Evolutionary conservation across 2,329 filamentous ascomycete genomes (phyloP).

Genomic region (Neofusicoccum parvum): DNA sequence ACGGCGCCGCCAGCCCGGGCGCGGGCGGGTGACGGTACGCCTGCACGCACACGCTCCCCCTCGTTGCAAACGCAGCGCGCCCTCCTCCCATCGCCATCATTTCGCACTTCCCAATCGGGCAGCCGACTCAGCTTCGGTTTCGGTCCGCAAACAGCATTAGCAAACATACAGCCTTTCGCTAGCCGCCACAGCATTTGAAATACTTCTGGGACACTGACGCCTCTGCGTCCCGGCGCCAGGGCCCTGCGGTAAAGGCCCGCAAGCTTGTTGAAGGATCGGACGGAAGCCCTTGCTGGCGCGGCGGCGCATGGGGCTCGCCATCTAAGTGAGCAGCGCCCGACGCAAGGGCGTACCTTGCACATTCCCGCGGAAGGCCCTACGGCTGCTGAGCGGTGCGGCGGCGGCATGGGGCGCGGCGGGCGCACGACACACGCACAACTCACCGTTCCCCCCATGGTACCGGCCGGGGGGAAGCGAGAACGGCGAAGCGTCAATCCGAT

Average conservation of each 20-base stretch:
- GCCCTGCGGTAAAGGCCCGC: constrained; percentile 11
- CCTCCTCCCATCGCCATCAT: background rate
- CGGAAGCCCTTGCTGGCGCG: constrained; percentile 18
- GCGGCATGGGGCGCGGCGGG: background rate
- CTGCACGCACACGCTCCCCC: background rate
- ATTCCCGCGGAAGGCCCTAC: constrained; percentile 5
- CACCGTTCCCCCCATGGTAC: constrained; percentile 5
- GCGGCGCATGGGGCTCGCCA: constrained; percentile 15
- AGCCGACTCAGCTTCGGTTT: constrained; percentile 9
- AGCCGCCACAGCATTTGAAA: constrained; percentile 20
- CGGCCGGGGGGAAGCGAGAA: constrained; percentile 18
- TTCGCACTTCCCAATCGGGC: background rate
- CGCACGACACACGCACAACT: constrained; percentile 1
- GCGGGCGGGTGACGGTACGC: background rate
- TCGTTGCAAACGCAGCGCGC: background rate
- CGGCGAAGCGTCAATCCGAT: constrained; percentile 18
- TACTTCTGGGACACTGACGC: constrained; percentile 11
- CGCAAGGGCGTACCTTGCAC: constrained; percentile 16
- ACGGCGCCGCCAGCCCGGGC: background rate
- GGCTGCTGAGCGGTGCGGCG: constrained; percentile 5
- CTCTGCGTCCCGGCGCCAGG: constrained; percentile 4
- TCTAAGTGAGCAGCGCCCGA: constrained; percentile 15
- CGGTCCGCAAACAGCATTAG: constrained; percentile 17
- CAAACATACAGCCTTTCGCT: constrained; percentile 2
- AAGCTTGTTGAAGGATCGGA: constrained; percentile 16